Conservation (phyloP, 805 yeast genomes). For the Yamadazyma nakazawae region DNA sequence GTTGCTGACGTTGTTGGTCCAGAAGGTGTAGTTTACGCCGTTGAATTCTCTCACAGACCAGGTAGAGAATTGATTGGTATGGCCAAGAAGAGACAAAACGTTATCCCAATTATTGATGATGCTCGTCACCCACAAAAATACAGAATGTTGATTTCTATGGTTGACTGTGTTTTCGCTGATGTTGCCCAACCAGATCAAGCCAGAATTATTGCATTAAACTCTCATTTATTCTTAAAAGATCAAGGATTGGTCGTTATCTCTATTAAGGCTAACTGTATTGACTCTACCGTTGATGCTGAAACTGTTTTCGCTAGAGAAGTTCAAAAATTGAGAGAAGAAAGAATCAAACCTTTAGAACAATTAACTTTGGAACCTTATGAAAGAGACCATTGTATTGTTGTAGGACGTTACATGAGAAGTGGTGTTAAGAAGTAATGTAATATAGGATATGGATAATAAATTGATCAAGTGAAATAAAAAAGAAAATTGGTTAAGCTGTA, state of each 20-base stretch:
- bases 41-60: constrained; percentile 99
- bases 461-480: constrained; percentile 5
- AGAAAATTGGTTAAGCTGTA: not conserved
- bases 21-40: constrained; percentile 98
- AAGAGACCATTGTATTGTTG: constrained; percentile 99
- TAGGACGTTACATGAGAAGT: constrained; percentile 94
- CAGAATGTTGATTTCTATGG: constrained; percentile 99
- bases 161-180: constrained; percentile 97
- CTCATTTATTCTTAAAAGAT: constrained; percentile 97
- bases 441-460: constrained; percentile 10
- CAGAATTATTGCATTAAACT: constrained; percentile 97
- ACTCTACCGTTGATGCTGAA: constrained; percentile 98
- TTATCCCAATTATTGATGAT: constrained; percentile 97
- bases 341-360: constrained; percentile 97
- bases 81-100: constrained; percentile 99
- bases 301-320: constrained; percentile 99
- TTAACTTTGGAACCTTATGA: constrained; percentile 98
- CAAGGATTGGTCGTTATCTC: constrained; percentile 98
- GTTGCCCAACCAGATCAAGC: constrained; percentile 99
- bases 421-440: constrained; percentile 49
- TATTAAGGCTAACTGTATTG: constrained; percentile 99
- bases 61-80: constrained; percentile 98
- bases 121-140: constrained; percentile 99
- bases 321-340: constrained; percentile 97
- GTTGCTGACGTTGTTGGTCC: constrained; percentile 99